Evolutionary conservation across 495 filamentous ascomycete genomes (phyloP).

Genomic region (Hypoxylon fragiforme): DNA sequence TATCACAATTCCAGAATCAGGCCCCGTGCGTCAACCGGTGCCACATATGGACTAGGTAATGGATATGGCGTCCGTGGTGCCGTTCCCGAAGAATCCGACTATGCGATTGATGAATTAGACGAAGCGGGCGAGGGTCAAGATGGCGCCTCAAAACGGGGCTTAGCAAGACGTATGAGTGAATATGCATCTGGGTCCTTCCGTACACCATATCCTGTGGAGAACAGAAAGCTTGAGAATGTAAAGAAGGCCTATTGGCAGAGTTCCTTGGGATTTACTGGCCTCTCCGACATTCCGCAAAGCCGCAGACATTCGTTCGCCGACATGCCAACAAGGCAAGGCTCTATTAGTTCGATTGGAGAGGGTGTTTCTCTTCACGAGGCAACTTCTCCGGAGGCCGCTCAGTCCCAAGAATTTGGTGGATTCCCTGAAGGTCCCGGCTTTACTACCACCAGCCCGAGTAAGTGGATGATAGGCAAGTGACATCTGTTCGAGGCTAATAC

Average conservation of each 20-base stretch:
- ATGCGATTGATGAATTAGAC: conserved; percentile 70
- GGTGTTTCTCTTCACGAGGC: conserved; percentile 48
- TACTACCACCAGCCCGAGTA: conserved; percentile 41
- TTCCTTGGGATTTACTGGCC: conserved; percentile 74
- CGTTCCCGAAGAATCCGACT: conserved; percentile 71
- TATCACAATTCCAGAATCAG: conserved; percentile 63
- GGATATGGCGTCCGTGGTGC: conserved; percentile 64
- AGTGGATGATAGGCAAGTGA: conserved; percentile 13
- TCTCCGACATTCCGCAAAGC: conserved; percentile 77
- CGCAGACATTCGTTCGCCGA: conserved; percentile 98
- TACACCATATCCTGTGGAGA: conserved; percentile 64
- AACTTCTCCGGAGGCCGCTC: conserved; percentile 43
- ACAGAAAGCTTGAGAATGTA: conserved; percentile 73
- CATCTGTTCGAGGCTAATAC: conserved; percentile 29
- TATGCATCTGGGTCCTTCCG: conserved; percentile 62
- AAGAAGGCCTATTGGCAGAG: conserved; percentile 89
- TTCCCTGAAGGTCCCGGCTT: conserved; percentile 42
- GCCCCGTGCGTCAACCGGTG: conserved; percentile 62
- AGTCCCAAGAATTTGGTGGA: conserved; percentile 43
- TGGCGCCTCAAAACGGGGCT: conserved; percentile 55
- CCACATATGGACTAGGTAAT: conserved; percentile 57
- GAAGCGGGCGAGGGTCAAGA: conserved; percentile 64
- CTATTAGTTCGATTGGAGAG: conserved; percentile 67
- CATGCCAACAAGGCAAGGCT: conserved; percentile 67
- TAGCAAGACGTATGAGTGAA: conserved; percentile 62